Conservation (phyloP, 805 yeast genomes). For the Maudiozyma bulderi region DNA sequence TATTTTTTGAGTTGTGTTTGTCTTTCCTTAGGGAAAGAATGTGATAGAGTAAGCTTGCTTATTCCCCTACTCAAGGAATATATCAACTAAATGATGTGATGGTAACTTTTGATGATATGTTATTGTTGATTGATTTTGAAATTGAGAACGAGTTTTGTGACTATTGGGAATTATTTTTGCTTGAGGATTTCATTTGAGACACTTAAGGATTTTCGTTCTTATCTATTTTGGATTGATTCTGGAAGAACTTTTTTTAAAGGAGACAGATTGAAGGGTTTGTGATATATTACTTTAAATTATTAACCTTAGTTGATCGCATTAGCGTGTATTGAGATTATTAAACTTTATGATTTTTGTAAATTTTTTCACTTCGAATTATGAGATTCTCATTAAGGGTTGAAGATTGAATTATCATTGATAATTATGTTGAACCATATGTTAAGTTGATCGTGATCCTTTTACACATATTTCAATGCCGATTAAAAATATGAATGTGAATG, state of each 20-base stretch:
- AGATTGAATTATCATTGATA: conserved; percentile 5
- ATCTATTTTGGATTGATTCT: too few species aligned
- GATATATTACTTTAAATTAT: too few species aligned
- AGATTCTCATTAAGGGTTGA: neutral
- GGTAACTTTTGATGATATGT: neutral
- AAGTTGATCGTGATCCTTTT: conserved; percentile 27
- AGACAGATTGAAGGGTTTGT: too few species aligned
- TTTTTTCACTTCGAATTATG: neutral
- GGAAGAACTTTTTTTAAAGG: too few species aligned
- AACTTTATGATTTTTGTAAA: neutral
- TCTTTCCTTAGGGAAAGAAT: conserved; percentile 3
- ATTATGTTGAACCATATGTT: conserved; percentile 7
- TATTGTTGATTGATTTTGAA: neutral
- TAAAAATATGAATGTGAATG: too few species aligned
- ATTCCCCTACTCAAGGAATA: conserved; percentile 14
- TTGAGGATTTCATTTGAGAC: too few species aligned
- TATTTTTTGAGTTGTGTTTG: conserved; percentile 1
- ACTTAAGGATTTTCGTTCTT: too few species aligned
- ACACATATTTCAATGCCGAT: conserved; percentile 4
- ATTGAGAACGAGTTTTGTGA: too few species aligned
- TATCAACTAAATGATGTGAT: neutral
- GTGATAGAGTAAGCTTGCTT: conserved; percentile 29
- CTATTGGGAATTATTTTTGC: too few species aligned
- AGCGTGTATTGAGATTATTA: neutral
- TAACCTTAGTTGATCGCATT: too few species aligned